Conservation (phyloP, 2,329 filamentous ascomycete genomes). For the Dissoconium aciculare region DNA sequence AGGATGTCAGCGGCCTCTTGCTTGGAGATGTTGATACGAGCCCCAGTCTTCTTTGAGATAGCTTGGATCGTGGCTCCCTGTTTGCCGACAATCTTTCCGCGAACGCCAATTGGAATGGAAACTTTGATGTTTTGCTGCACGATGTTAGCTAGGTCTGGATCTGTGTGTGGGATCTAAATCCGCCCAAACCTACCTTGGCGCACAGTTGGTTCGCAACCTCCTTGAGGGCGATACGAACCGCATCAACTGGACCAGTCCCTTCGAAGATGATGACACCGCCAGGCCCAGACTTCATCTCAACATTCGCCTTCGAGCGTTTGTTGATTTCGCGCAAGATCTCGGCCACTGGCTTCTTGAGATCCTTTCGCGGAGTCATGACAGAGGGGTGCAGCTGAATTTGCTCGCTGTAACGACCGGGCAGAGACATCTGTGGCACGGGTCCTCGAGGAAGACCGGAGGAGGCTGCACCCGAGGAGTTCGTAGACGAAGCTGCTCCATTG, state of each 20-base stretch:
- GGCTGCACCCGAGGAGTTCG: constrained; percentile 46
- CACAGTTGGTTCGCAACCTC: constrained; percentile 81
- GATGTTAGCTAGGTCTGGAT: background rate
- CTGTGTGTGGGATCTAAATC: background rate
- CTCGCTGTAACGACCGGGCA: constrained; percentile 73
- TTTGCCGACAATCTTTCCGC: constrained; percentile 84
- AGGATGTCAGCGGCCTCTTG: constrained; percentile 46
- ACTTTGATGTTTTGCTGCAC: constrained; percentile 53
- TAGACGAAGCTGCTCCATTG: constrained; percentile 44
- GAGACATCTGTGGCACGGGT: constrained; percentile 40
- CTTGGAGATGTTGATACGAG: constrained; percentile 78
- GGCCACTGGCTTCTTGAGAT: constrained; percentile 70
- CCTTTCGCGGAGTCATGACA: constrained; percentile 58
- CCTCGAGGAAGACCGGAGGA: constrained; percentile 31
- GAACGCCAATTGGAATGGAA: constrained; percentile 66
- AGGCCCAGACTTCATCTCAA: constrained; percentile 61
- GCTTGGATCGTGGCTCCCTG: constrained; percentile 79
- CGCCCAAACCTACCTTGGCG: constrained; percentile 45
- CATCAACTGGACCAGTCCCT: constrained; percentile 67
- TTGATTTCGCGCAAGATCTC: constrained; percentile 88
- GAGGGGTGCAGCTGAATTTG: constrained; percentile 57
- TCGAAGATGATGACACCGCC: constrained; percentile 66
- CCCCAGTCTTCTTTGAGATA: constrained; percentile 78
- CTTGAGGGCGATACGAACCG: constrained; percentile 75
- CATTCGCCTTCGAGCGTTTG: constrained; percentile 72